These are phyloP conservation scores for Fusarium poae DNA, from an alignment of 2,329 filamentous ascomycete genomes.

Conservation along the genomic window DNA sequence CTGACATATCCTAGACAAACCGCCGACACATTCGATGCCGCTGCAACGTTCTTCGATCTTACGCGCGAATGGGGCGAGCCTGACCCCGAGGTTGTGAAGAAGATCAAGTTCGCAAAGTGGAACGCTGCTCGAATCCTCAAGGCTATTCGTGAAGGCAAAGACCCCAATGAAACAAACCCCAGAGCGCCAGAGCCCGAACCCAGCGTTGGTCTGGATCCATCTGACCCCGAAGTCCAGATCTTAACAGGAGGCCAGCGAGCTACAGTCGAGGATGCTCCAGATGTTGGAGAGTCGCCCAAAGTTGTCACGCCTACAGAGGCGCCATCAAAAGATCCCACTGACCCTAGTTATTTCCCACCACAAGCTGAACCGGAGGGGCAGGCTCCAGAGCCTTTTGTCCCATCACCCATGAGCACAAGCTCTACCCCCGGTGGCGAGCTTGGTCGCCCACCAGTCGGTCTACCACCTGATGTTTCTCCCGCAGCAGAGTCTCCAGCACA, in stretches of 20 bases:
- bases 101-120: slow-evolving; percentile 97
- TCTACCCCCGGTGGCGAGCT: slow-evolving; percentile 44
- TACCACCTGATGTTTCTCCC: slow-evolving; percentile 28
- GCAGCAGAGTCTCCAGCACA: slow-evolving; percentile 30
- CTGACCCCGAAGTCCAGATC: slow-evolving; percentile 73
- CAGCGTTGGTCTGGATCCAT: slow-evolving; percentile 66
- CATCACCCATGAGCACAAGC: slow-evolving; percentile 54
- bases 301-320: slow-evolving; percentile 48
- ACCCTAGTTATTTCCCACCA: slow-evolving; percentile 54
- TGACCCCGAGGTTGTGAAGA: slow-evolving; percentile 81
- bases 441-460: slow-evolving; percentile 31
- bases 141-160: slow-evolving; percentile 88
- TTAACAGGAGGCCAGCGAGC: slow-evolving; percentile 57
- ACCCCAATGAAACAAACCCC: slow-evolving; percentile 93
- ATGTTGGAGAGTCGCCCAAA: slow-evolving; percentile 55
- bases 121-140: slow-evolving; percentile 92
- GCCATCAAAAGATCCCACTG: slow-evolving; percentile 47
- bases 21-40: slow-evolving; percentile 92
- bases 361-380: slow-evolving; percentile 28
- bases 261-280: slow-evolving; percentile 67
- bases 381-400: slow-evolving; percentile 49
- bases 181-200: slow-evolving; percentile 66
- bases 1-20: slow-evolving; percentile 75
- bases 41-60: slow-evolving; percentile 91
- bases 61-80: slow-evolving; percentile 84